Conservation (phyloP, 768 basidiomycete species). For the Lactarius pseudohatsudake region DNA sequence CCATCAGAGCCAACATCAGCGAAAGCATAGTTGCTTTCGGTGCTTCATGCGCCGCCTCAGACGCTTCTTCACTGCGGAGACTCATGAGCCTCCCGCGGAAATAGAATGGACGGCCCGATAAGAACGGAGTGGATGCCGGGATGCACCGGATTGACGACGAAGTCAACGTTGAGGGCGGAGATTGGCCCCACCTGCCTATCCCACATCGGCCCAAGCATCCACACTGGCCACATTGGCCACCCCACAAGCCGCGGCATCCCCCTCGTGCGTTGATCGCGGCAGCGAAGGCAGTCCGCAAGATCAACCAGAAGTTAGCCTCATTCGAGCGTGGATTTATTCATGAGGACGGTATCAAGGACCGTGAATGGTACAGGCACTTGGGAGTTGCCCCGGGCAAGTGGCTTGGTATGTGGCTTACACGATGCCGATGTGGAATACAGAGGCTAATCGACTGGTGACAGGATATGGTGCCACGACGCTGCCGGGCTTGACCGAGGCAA, state of each 20-base stretch:
- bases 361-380: slow-evolving; percentile 86
- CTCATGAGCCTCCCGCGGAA: not conserved
- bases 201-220: slow-evolving; percentile 17
- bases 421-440: not conserved
- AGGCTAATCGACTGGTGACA: slow-evolving; percentile 32
- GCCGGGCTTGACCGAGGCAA: slow-evolving; percentile 75
- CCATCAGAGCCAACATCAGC: not conserved
- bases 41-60: slow-evolving; percentile 11
- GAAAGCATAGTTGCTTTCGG: not conserved
- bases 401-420: slow-evolving; percentile 53
- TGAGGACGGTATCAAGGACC: slow-evolving; percentile 69
- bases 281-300: slow-evolving; percentile 53
- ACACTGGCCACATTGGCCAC: slow-evolving; percentile 20
- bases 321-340: slow-evolving; percentile 85
- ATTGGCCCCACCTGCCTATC: slow-evolving; percentile 15
- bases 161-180: not conserved
- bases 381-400: slow-evolving; percentile 87
- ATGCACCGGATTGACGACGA: not conserved
- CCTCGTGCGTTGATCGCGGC: slow-evolving; percentile 52
- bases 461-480: slow-evolving; percentile 86
- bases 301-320: slow-evolving; percentile 63
- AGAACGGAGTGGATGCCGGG: not conserved
- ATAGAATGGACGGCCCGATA: not conserved
- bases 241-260: slow-evolving; percentile 25
- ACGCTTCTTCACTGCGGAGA: not conserved